These are phyloP conservation scores for Alternaria sp. DNA, from an alignment of 2,329 filamentous ascomycete genomes.

Conservation along the genomic window DNA sequence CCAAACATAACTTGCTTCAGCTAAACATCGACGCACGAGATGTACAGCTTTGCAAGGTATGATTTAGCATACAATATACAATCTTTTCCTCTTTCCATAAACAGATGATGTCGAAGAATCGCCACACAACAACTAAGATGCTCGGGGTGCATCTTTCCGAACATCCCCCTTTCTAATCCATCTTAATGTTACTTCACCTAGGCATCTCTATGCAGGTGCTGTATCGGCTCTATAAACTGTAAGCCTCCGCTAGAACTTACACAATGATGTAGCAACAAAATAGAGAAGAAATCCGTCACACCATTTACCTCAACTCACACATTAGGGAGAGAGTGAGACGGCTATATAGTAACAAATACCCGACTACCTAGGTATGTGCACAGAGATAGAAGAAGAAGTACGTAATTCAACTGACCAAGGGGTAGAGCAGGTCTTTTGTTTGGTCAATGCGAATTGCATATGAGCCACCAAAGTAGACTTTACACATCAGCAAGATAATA, in stretches of 20 bases:
- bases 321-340: background rate
- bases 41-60: background rate
- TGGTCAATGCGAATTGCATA: background rate
- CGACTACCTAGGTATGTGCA: background rate
- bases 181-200: no score
- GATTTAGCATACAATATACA: background rate
- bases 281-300: background rate
- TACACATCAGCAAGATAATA: background rate
- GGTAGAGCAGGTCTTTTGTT: background rate
- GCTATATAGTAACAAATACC: background rate
- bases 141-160: no score
- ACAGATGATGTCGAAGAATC: background rate
- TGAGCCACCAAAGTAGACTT: background rate
- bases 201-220: no score
- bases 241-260: no score
- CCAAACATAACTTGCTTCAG: background rate
- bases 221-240: no score
- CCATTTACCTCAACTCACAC: background rate
- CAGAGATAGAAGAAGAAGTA: background rate
- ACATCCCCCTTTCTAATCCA: no score
- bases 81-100: background rate
- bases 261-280: background rate
- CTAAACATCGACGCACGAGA: background rate
- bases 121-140: background rate
- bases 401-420: background rate